Percentiles rank a stretch among this genome's conserved stretches.
Conservation (phyloP, 208 protist genomes). For the Borovskyia barvae region DNA sequence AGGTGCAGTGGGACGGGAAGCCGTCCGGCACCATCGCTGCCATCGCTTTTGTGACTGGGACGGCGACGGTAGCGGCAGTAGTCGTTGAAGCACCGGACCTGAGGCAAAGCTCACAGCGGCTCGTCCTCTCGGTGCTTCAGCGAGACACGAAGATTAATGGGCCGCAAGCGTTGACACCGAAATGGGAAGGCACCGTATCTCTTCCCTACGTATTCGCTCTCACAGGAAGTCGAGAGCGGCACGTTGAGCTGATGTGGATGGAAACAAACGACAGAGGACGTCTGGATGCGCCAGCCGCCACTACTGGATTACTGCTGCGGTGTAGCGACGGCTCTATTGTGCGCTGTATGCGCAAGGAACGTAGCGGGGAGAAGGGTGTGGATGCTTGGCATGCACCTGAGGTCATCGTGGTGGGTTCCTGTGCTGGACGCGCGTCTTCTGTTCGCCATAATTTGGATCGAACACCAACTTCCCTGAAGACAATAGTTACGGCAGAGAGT, state of each 20-base stretch:
- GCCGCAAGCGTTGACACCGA: neutral
- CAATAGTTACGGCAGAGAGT: neutral
- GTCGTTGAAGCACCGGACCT: neutral
- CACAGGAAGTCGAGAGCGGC: neutral
- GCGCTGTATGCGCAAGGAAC: neutral
- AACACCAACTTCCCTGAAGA: neutral
- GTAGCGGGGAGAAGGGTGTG: neutral
- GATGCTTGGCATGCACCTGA: constrained; percentile 4
- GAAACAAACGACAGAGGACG: neutral
- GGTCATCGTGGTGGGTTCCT: neutral
- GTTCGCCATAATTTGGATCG: constrained; percentile 6
- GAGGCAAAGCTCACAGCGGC: neutral
- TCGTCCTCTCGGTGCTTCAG: neutral
- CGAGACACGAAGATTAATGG: neutral
- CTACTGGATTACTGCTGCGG: constrained; percentile 2
- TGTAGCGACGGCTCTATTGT: constrained; percentile 13
- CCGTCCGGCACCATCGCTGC: constrained; percentile 10
- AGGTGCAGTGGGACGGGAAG: constrained; percentile 7
- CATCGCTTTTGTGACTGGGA: constrained; percentile 5
- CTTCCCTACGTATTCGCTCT: neutral
- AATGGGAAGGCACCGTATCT: neutral
- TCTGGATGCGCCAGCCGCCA: neutral
- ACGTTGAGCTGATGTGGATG: neutral
- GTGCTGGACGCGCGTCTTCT: neutral
- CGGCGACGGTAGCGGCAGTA: neutral